Base-by-base conservation (phyloP, 2,329 filamentous ascomycete species). In the Aspergillus novofumigatus region DNA sequence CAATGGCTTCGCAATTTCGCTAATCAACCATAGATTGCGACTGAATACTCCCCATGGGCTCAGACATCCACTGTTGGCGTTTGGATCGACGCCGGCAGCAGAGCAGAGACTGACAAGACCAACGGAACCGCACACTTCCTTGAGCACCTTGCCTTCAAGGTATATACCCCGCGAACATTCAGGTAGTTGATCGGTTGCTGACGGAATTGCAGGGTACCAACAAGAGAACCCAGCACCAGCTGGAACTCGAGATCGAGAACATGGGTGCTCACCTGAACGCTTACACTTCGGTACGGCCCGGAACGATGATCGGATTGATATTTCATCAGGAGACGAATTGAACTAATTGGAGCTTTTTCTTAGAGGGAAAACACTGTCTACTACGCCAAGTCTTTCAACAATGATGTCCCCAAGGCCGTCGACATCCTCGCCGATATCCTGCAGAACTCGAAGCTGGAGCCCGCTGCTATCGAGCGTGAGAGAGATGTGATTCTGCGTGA, bases 81-180 rank as follows among this genome's bases (percentile, higher is more conserved):
- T 67, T 99, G 94, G 92, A 99, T 99, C 78, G 95, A 99, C 81
- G 93, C 95, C 77, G 94, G 94, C 76, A 97, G 92, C 79, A 86
- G 94, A 79, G 92, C 94, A 77, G 94, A 99, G 85, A 99, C 94
- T 69, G 88, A 94, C 81, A 92, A 92, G 86, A 97, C 91, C 75
- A 99, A 97, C 83, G 94, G 94, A 80, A 99, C 94, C 71, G 94
- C 94, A 74, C 94, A 99, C 83, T 99, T 99, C 85, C 87, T 99
- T 71, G 94, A 99, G 85, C 94, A 99, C 83, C 86, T 99, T 78
- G 95, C 95, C 71, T 99, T 99, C 88, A 99, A 99, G 91, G 92
- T 96, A 84, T n/a, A 20, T 38, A 38, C 21, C 14, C 14, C 1
- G 25, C 10, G 7, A 14, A 52, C 54, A 47, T 48, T 25, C 29